Percentiles rank a stretch among this genome's conserved stretches.
phyloP scores from a whole-genome alignment of 2,329 filamentous ascomycete genomes.

The Blastomyces emzantsi region DNA sequence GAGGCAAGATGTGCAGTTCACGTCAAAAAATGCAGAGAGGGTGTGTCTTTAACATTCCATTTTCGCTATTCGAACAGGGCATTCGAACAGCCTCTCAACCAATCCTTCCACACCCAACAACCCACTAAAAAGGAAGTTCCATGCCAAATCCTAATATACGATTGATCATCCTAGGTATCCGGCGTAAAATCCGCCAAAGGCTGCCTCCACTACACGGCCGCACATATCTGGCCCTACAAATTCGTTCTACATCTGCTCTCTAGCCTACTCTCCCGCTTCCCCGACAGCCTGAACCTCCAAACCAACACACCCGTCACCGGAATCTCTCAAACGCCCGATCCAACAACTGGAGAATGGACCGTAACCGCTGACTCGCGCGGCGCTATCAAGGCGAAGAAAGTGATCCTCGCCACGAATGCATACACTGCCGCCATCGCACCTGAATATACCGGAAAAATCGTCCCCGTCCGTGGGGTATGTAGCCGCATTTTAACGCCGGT shows the following conservation, averaged over 20 bases:
- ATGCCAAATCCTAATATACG: not conserved
- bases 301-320: constrained; percentile 41
- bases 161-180: constrained; percentile 20
- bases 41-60: not conserved
- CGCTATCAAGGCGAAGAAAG: constrained; percentile 50
- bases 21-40: constrained; percentile 21
- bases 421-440: constrained; percentile 73
- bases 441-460: constrained; percentile 58
- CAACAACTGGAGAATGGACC: constrained; percentile 41
- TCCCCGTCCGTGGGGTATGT: constrained; percentile 59
- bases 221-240: constrained; percentile 58
- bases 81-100: too few relatives aligned
- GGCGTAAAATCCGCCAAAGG: constrained; percentile 32
- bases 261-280: constrained; percentile 38
- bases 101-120: too few relatives aligned
- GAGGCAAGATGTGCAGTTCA: constrained; percentile 23
- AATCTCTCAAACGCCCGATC: constrained; percentile 22
- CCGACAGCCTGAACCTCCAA: constrained; percentile 43
- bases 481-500: constrained; percentile 25
- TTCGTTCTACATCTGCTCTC: constrained; percentile 65
- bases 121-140: not conserved
- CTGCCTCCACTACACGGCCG: constrained; percentile 28
- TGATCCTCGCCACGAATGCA: constrained; percentile 74
- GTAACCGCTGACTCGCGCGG: constrained; percentile 59
- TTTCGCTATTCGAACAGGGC: not conserved